phyloP scores from a whole-genome alignment of 192 early-diverging fungal genomes.

The Chytriomyces sp. region DNA sequence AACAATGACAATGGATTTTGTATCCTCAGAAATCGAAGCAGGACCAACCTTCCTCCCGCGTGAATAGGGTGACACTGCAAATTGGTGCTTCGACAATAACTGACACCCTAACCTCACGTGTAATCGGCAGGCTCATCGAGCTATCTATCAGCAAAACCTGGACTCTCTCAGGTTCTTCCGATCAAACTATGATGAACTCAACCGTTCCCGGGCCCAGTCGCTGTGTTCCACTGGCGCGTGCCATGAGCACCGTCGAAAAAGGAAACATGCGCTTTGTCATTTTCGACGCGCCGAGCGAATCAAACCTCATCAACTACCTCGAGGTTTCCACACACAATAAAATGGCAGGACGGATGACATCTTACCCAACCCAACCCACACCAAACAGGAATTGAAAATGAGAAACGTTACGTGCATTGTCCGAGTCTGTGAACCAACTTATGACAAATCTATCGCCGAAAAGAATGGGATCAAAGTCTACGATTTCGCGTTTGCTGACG shows the following conservation, averaged over 20 bases:
- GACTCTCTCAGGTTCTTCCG: no score
- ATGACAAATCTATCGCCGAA: conserved; percentile 64
- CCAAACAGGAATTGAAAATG: conserved; percentile 63
- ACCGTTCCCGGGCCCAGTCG: conserved; percentile 6
- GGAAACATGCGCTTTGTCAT: conserved; percentile 82
- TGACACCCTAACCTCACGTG: no score
- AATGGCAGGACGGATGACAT: neutral
- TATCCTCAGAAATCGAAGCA: neutral
- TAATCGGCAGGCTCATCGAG: no score
- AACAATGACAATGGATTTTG: no score
- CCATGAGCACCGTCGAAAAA: conserved; percentile 68
- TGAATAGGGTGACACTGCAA: neutral
- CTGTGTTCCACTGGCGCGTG: conserved; percentile 56
- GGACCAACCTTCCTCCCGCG: neutral
- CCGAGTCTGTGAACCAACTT: conserved; percentile 90
- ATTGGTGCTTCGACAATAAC: no score
- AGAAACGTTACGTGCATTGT: conserved; percentile 85
- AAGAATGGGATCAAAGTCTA: conserved; percentile 75
- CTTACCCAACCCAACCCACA: neutral
- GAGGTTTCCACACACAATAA: conserved; percentile 28
- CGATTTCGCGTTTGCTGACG: conserved; percentile 90
- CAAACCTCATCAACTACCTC: conserved; percentile 76
- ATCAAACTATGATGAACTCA: neutral
- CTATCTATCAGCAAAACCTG: no score
- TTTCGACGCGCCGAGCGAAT: conserved; percentile 89